These are phyloP conservation scores for Phlegmacium glaucopus DNA, from an alignment of 768 basidiomycete genomes.

Conservation along the genomic window DNA sequence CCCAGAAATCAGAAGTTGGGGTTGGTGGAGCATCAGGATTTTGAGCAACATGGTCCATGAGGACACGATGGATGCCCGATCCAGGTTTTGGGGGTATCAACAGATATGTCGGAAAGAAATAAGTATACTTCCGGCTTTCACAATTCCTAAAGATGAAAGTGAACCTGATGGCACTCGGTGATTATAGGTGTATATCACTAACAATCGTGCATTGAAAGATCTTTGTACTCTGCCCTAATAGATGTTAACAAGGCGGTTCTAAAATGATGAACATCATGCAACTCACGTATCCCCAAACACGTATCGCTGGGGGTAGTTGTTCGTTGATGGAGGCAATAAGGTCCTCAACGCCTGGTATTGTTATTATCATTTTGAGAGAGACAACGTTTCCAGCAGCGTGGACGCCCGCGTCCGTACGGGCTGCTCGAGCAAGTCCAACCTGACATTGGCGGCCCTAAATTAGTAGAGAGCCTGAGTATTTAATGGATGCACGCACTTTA, in stretches of 20 bases:
- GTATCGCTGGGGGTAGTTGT: conserved; percentile 86
- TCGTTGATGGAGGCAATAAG: conserved; percentile 75
- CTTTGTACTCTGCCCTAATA: conserved; percentile 69
- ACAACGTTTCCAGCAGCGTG: conserved; percentile 96
- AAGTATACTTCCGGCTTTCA: conserved; percentile 96
- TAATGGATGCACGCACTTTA: conserved; percentile 50
- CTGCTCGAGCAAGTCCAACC: conserved; percentile 85
- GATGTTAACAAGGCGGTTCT: background rate
- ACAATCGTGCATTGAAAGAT: conserved; percentile 81
- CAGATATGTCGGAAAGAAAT: conserved; percentile 92
- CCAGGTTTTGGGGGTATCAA: conserved; percentile 86
- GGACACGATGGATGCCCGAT: conserved; percentile 51
- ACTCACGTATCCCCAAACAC: conserved; percentile 87
- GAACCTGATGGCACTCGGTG: conserved; percentile 1
- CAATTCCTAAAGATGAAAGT: conserved; percentile 57
- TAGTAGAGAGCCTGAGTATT: background rate
- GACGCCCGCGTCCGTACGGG: conserved; percentile 95
- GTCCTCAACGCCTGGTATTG: conserved; percentile 67
- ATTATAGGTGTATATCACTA: conserved; percentile 17
- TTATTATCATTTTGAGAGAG: conserved; percentile 84
- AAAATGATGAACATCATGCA: background rate
- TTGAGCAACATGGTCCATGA: conserved; percentile 30
- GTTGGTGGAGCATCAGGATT: conserved; percentile 16
- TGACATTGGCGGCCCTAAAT: conserved; percentile 33
- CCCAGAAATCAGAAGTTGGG: conserved; percentile 64